phyloP scores from a whole-genome alignment of 129 eudicot genomes.

The Apium graveolens region DNA sequence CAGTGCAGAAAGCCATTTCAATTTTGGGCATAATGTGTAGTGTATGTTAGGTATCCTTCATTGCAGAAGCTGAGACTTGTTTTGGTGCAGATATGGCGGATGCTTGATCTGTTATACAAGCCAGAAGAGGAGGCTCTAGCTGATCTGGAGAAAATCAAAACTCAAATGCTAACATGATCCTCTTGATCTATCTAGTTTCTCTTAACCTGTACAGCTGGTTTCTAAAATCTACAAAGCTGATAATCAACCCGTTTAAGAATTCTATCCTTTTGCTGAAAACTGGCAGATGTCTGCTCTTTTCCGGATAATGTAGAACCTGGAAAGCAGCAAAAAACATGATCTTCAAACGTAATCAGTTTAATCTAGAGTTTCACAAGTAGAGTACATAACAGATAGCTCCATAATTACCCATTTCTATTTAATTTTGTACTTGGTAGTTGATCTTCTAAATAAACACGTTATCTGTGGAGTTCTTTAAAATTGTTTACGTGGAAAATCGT shows the following conservation, averaged over 20 bases:
- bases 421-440: too few species aligned
- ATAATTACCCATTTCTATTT: too few species aligned
- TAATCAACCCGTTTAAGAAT: background rate
- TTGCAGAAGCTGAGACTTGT: background rate
- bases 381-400: too few species aligned
- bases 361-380: too few species aligned
- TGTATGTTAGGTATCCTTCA: background rate
- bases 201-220: background rate
- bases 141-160: conserved; percentile 73
- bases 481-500: too few species aligned
- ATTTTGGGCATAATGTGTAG: background rate
- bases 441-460: too few species aligned
- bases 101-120: conserved; percentile 77
- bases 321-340: background rate
- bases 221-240: background rate
- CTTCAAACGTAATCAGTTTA: too few species aligned
- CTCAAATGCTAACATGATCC: conserved; percentile 68
- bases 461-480: too few species aligned
- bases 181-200: conserved; percentile 20
- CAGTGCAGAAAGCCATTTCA: background rate
- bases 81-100: conserved; percentile 80
- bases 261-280: background rate
- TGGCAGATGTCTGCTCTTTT: background rate
- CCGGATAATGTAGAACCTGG: background rate
- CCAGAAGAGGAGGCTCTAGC: conserved; percentile 74